Percentiles rank a stretch among this genome's conserved stretches.
phyloP scores from a whole-genome alignment of 192 early-diverging fungal genomes.

The Rhizophagus prolifer region DNA sequence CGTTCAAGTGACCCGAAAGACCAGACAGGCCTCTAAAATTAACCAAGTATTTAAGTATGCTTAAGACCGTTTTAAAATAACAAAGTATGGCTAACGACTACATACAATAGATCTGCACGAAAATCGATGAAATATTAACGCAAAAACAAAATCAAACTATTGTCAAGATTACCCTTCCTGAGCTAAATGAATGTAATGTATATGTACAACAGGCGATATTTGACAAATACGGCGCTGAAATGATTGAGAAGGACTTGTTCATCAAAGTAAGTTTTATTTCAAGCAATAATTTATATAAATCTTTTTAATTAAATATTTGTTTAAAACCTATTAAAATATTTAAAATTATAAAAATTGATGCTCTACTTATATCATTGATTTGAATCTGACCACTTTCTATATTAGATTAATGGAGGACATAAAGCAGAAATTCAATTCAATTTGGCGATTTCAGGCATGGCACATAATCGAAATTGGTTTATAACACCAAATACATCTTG shows the following conservation, averaged over 20 bases:
- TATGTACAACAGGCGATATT: background rate
- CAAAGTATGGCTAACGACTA: background rate
- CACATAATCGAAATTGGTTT: too few relatives aligned
- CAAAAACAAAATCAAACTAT: background rate
- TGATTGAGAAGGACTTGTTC: background rate
- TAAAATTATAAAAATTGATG: too few relatives aligned
- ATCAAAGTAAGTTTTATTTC: conserved; percentile 4
- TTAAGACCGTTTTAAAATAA: background rate
- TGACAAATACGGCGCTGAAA: background rate
- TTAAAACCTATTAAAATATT: too few relatives aligned
- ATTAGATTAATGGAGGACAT: background rate
- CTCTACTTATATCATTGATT: background rate
- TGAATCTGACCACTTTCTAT: background rate
- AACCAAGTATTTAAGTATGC: background rate
- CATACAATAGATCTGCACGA: conserved; percentile 13
- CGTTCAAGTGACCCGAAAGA: background rate
- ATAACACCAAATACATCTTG: too few relatives aligned
- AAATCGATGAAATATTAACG: background rate
- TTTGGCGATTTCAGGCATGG: background rate
- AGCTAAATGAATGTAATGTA: background rate
- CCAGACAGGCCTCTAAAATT: conserved; percentile 6
- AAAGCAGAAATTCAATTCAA: background rate
- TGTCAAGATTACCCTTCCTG: background rate
- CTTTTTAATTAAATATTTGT: too few relatives aligned
- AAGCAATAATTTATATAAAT: too few relatives aligned